Evolutionary conservation across 768 basidiomycete genomes (phyloP).

Genomic region (Phaffia tasmanica): DNA sequence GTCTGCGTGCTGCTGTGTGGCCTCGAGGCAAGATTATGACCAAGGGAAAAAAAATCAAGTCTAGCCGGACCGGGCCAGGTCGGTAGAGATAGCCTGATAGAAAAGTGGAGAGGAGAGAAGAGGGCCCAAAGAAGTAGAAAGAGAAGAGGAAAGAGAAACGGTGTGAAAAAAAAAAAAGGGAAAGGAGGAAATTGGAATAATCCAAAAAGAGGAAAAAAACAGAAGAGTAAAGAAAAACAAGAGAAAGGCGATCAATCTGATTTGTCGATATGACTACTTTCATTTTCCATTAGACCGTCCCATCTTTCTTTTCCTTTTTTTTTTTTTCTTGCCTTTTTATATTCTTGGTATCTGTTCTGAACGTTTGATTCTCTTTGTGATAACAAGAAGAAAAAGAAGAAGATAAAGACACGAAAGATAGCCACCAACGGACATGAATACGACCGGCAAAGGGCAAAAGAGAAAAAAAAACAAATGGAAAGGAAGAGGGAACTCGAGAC

Average conservation of each 20-base stretch:
- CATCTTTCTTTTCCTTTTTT: no score
- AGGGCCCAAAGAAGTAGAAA: background rate
- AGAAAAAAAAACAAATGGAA: background rate
- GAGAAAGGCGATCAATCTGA: no score
- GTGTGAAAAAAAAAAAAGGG: slow-evolving; percentile 21
- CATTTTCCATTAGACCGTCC: background rate
- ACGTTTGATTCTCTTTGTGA: background rate
- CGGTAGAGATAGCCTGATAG: background rate
- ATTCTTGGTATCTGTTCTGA: background rate
- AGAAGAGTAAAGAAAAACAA: background rate
- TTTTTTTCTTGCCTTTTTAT: no score
- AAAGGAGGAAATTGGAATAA: slow-evolving; percentile 28
- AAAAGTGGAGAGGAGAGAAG: background rate
- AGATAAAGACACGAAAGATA: background rate
- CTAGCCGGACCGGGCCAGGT: no score
- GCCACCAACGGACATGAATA: background rate
- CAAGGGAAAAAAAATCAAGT: no score
- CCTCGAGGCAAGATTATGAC: no score
- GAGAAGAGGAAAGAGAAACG: background rate
- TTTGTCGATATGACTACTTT: background rate
- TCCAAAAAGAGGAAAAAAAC: slow-evolving; percentile 27
- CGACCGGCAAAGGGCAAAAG: background rate
- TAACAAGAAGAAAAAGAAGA: background rate
- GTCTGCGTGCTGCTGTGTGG: no score
- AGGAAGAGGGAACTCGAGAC: background rate